Percentiles rank a stretch among this genome's conserved stretches.
These are phyloP conservation scores for Haplosporangium sp. DNA, from an alignment of 371 early-diverging fungal species.

Conservation along the genomic window DNA sequence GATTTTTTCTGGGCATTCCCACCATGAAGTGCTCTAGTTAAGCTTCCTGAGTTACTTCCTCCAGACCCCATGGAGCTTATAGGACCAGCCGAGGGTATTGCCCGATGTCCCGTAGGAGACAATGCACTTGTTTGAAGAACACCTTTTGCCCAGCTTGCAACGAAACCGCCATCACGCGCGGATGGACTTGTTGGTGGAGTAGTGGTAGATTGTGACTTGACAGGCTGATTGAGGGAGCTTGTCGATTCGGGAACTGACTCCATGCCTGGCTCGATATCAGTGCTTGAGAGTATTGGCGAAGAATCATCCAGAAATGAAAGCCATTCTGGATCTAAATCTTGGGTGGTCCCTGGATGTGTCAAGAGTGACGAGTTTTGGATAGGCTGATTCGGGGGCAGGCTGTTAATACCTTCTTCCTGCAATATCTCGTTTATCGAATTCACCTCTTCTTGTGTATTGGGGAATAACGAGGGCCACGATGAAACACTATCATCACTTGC, in stretches of 20 bases:
- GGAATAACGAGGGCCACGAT: constrained; percentile 36
- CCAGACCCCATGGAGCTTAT: constrained; percentile 2
- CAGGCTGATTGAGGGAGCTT: background rate
- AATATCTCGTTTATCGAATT: background rate
- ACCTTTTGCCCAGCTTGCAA: constrained; percentile 18
- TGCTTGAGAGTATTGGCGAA: constrained; percentile 19
- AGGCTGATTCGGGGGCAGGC: constrained; percentile 4
- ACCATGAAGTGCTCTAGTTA: constrained; percentile 18
- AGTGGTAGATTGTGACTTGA: background rate
- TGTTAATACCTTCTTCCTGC: background rate
- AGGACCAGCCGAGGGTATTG: constrained; percentile 12
- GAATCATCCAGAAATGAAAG: constrained; percentile 35
- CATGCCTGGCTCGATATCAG: background rate
- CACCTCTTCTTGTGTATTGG: constrained; percentile 6
- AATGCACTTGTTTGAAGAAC: constrained; percentile 13
- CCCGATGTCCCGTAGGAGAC: constrained; percentile 23
- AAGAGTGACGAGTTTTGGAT: constrained; percentile 11
- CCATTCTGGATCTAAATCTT: constrained; percentile 37
- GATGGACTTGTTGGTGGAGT: background rate
- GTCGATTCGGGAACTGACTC: constrained; percentile 1
- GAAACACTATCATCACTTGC: constrained; percentile 24
- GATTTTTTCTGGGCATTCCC: background rate
- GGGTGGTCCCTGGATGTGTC: background rate
- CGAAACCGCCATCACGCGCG: background rate
- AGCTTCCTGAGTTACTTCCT: constrained; percentile 17